Percentiles rank a stretch among this genome's conserved stretches.
phyloP scores from a whole-genome alignment of 2,329 filamentous ascomycete genomes.

The Neodidymelliopsis sp. region DNA sequence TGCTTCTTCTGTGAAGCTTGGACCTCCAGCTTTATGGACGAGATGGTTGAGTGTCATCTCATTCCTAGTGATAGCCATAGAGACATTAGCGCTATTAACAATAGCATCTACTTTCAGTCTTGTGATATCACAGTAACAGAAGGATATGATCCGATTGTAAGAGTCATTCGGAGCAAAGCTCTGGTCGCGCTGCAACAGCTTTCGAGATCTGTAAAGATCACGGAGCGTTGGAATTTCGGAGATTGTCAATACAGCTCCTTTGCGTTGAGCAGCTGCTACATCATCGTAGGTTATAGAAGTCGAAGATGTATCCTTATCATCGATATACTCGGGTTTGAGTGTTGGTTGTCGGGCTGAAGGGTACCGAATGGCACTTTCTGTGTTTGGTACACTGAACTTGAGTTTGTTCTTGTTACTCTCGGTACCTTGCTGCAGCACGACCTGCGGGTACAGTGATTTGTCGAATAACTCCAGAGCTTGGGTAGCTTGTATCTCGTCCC shows the following conservation, averaged over 20 bases:
- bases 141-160: constrained; percentile 42
- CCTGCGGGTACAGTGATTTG: constrained; percentile 20
- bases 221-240: constrained; percentile 38
- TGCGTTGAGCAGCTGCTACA: constrained; percentile 1
- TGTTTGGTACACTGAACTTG: constrained; percentile 25
- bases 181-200: constrained; percentile 35
- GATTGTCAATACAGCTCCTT: constrained; percentile 18
- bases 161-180: constrained; percentile 39
- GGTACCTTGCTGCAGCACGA: constrained; percentile 23
- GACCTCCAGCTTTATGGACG: constrained; percentile 41
- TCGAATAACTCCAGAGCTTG: constrained; percentile 30
- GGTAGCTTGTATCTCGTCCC: constrained; percentile 16
- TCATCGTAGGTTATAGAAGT: constrained; percentile 19
- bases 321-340: background rate
- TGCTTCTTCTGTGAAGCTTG: constrained; percentile 32
- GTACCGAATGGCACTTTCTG: background rate
- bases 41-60: constrained; percentile 31
- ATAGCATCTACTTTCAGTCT: constrained; percentile 46
- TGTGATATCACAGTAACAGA: constrained; percentile 42
- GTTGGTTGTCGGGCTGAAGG: constrained; percentile 9
- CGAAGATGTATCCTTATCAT: constrained; percentile 20
- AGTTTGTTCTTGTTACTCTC: constrained; percentile 22
- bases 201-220: constrained; percentile 36
- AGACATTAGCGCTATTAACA: constrained; percentile 39
- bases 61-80: constrained; percentile 19